Percentiles rank a stretch among this genome's conserved stretches.
Conservation (phyloP, 495 filamentous ascomycete genomes). For the Aspergillus haitiensis region DNA sequence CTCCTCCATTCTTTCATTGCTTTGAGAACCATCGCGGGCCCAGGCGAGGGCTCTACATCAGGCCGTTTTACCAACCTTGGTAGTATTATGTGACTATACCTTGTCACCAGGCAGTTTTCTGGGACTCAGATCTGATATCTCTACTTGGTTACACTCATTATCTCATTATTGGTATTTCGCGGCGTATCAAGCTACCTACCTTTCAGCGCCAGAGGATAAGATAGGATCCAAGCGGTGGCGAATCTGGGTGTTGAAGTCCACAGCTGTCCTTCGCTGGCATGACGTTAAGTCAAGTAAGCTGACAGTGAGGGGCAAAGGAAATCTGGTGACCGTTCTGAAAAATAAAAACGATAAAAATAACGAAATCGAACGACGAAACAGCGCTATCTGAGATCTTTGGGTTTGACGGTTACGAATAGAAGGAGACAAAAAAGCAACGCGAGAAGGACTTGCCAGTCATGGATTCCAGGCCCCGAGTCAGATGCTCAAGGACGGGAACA, state of each 20-base stretch:
- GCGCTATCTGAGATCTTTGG: constrained; percentile 19
- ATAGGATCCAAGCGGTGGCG: constrained; percentile 1
- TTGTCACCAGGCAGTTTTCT: too few relatives aligned
- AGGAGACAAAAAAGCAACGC: constrained; percentile 19
- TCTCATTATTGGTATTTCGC: background rate
- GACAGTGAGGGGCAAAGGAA: constrained; percentile 22
- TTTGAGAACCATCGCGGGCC: too few relatives aligned
- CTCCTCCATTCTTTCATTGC: background rate
- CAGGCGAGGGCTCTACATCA: background rate
- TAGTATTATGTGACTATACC: background rate
- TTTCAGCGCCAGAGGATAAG: background rate
- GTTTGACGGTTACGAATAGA: constrained; percentile 25
- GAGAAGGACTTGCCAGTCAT: constrained; percentile 1
- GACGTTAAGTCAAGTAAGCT: constrained; percentile 8
- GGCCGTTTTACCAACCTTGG: background rate
- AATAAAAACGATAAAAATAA: constrained; percentile 24
- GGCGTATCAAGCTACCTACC: background rate
- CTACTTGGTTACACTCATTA: background rate
- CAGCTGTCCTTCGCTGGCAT: background rate
- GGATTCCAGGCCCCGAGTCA: constrained; percentile 14
- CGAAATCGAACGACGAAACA: constrained; percentile 22
- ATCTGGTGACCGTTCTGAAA: constrained; percentile 33
- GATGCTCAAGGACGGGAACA: constrained; percentile 15
- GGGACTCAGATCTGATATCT: background rate
- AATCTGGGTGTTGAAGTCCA: background rate